Conservation (phyloP, 2,329 filamentous ascomycete species). For the Graphilbum ipis-grandicollis region DNA sequence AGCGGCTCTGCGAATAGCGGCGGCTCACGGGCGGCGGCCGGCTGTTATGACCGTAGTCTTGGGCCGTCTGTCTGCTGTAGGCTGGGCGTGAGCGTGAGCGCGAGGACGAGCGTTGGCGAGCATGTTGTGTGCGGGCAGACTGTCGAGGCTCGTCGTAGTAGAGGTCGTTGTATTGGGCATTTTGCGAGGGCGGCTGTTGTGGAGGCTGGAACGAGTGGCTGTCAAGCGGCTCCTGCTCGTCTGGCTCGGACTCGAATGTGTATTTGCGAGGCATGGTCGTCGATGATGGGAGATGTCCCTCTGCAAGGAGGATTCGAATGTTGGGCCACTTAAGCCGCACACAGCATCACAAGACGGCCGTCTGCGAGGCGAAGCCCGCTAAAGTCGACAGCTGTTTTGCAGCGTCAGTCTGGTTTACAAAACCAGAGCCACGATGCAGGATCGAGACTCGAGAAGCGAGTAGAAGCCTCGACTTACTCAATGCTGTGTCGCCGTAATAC, state of each 20-base stretch:
- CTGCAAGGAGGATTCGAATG: too few species aligned
- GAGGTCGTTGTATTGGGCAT: conserved; percentile 4
- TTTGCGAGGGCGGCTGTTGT: background rate
- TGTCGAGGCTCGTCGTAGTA: conserved; percentile 6
- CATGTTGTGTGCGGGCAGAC: conserved; percentile 1
- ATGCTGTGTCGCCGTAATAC: too few species aligned
- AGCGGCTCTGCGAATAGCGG: too few species aligned
- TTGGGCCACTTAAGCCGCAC: too few species aligned
- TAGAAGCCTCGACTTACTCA: too few species aligned
- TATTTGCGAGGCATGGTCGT: conserved; percentile 9
- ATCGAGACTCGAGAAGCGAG: too few species aligned
- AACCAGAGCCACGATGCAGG: too few species aligned
- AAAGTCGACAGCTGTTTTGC: too few species aligned
- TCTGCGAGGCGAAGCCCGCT: too few species aligned
- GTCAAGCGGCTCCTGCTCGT: conserved; percentile 10
- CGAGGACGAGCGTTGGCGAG: too few species aligned
- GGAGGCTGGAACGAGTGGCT: background rate
- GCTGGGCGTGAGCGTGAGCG: background rate
- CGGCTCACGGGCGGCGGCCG: background rate
- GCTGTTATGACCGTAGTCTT: background rate
- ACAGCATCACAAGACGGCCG: too few species aligned
- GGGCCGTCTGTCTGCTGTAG: background rate
- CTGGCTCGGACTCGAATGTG: conserved; percentile 9
- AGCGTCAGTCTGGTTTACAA: too few species aligned
- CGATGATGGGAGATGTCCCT: background rate